Conservation (phyloP, 2,329 filamentous ascomycete genomes). For the Aspergillus sp. region DNA sequence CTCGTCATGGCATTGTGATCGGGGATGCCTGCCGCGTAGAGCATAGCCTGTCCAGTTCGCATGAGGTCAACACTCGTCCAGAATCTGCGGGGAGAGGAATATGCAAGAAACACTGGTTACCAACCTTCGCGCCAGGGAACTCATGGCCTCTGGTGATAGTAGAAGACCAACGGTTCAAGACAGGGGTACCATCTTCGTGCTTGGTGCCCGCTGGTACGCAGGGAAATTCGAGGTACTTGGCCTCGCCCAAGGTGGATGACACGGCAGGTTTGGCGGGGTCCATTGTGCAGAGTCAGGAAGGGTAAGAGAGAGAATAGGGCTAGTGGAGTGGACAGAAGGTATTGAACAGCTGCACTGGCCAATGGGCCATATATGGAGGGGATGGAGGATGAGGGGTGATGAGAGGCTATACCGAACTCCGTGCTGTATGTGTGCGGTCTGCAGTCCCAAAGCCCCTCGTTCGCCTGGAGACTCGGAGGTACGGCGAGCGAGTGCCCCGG, state of each 20-base stretch:
- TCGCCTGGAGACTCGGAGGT: constrained; percentile 20
- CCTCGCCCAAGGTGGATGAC: constrained; percentile 41
- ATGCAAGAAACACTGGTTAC: constrained; percentile 9
- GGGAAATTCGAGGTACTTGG: constrained; percentile 60
- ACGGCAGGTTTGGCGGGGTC: constrained; percentile 24
- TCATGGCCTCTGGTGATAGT: constrained; percentile 82
- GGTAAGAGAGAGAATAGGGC: neutral
- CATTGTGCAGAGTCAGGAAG: constrained; percentile 20
- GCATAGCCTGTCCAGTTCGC: constrained; percentile 69
- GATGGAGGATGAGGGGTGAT: constrained; percentile 22
- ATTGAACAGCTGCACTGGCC: neutral
- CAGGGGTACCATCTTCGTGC: constrained; percentile 59
- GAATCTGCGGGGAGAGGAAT: neutral
- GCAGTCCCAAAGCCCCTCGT: constrained; percentile 23
- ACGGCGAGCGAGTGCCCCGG: constrained; percentile 25
- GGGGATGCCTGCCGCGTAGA: constrained; percentile 89
- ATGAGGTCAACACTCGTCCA: constrained; percentile 6
- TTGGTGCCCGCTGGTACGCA: constrained; percentile 55
- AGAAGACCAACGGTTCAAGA: constrained; percentile 83
- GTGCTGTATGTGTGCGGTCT: constrained; percentile 11
- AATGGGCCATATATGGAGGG: constrained; percentile 18
- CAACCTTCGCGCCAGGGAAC: constrained; percentile 83
- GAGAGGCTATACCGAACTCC: constrained; percentile 12
- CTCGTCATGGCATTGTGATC: constrained; percentile 83
- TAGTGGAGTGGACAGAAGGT: neutral